phyloP scores from a whole-genome alignment of 306 rosid species.

The Rosa chinensis region DNA sequence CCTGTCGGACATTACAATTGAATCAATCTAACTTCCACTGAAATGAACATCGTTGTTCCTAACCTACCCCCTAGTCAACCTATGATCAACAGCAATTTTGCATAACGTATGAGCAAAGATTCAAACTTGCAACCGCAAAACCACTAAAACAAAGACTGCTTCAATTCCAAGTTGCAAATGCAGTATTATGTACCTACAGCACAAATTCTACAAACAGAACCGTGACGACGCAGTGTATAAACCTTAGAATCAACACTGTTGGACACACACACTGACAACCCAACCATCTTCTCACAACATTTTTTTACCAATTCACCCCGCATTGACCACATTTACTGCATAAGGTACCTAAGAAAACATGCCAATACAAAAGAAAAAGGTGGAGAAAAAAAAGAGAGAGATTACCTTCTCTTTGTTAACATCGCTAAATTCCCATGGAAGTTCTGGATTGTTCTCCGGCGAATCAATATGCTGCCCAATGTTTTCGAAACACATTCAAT shows the following conservation, averaged over 20 bases:
- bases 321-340: neutral
- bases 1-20: neutral
- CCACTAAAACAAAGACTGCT: neutral
- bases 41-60: neutral
- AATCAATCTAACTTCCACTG: neutral
- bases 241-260: too few relatives aligned
- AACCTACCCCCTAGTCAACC: neutral
- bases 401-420: conserved; percentile 66
- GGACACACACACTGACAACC: neutral
- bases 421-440: conserved; percentile 74
- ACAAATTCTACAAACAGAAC: neutral
- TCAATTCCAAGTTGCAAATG: neutral
- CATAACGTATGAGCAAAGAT: neutral
- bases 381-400: neutral
- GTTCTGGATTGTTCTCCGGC: conserved; percentile 78
- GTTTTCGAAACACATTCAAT: conserved; percentile 8
- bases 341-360: neutral
- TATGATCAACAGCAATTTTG: neutral
- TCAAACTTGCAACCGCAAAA: neutral
- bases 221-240: neutral
- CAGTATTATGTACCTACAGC: neutral
- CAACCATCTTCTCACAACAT: neutral
- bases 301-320: neutral
- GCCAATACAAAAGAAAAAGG: neutral
- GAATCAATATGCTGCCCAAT: conserved; percentile 73